phyloP scores from a whole-genome alignment of 352 stramenopile genomes.

The Pythium phragmitis region DNA sequence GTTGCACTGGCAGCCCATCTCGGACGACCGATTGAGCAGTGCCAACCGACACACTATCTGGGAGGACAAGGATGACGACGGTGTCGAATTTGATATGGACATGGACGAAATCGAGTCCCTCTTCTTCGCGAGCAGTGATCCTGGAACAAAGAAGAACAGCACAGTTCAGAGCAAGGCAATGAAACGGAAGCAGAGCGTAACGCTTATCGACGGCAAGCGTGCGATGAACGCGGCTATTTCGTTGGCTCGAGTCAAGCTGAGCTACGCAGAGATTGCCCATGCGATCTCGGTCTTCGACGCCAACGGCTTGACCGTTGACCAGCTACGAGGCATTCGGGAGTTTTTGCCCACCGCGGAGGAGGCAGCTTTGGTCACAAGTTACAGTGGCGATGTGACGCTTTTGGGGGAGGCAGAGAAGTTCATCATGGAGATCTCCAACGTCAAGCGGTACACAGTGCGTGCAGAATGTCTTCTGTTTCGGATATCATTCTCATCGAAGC shows the following conservation, averaged over 20 bases:
- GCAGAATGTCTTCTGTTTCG: constrained; percentile 86
- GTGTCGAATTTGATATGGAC: constrained; percentile 76
- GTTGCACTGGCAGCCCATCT: constrained; percentile 87
- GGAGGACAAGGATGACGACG: constrained; percentile 76
- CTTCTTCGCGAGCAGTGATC: constrained; percentile 75
- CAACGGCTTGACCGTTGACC: constrained; percentile 58
- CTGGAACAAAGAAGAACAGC: constrained; percentile 50
- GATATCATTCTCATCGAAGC: constrained; percentile 64
- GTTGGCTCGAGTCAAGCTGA: constrained; percentile 93
- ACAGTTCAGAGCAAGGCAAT: constrained; percentile 36
- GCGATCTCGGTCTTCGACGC: constrained; percentile 70
- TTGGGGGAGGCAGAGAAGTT: constrained; percentile 89
- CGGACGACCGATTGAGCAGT: constrained; percentile 75
- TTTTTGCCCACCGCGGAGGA: constrained; percentile 95
- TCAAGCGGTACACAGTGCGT: constrained; percentile 60
- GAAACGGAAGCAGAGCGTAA: constrained; percentile 81
- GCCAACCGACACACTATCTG: constrained; percentile 76
- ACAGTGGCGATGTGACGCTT: constrained; percentile 59
- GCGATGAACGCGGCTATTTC: constrained; percentile 98
- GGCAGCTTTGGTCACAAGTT: constrained; percentile 72
- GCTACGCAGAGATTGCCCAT: constrained; percentile 86
- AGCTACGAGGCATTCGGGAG: constrained; percentile 90
- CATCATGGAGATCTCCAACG: constrained; percentile 82
- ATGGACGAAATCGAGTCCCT: constrained; percentile 87
- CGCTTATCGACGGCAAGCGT: constrained; percentile 94